These are phyloP conservation scores for Paramecium sexaurelia DNA, from an alignment of 73 alveolate species.

Conservation along the genomic window DNA sequence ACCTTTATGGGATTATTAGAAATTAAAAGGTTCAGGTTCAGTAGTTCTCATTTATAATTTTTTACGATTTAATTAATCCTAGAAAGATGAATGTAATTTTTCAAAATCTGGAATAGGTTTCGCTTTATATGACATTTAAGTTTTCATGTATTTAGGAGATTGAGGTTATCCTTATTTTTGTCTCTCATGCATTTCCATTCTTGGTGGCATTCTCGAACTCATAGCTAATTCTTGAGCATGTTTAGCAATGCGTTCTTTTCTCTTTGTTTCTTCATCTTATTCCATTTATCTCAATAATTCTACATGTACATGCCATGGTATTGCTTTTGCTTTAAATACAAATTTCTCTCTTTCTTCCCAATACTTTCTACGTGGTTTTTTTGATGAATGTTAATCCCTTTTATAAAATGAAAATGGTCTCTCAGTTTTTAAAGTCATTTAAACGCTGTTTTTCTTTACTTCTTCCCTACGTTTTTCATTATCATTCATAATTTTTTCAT, in stretches of 20 bases:
- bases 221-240: conserved; percentile 90
- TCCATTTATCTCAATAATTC: conserved; percentile 77
- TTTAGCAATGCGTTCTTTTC: conserved; percentile 89
- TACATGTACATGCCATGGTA: conserved; percentile 86
- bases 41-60: conserved; percentile 85
- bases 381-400: conserved; percentile 63
- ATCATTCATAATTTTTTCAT: conserved; percentile 73
- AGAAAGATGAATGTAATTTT: conserved; percentile 85
- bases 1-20: conserved; percentile 87
- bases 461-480: conserved; percentile 80
- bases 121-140: conserved; percentile 77
- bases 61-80: conserved; percentile 81
- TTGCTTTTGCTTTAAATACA: conserved; percentile 91
- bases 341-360: conserved; percentile 68
- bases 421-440: conserved; percentile 72
- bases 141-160: conserved; percentile 73
- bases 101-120: conserved; percentile 96
- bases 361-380: conserved; percentile 55
- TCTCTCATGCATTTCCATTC: conserved; percentile 96
- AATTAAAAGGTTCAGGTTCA: conserved; percentile 90
- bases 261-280: conserved; percentile 71
- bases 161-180: conserved; percentile 69
- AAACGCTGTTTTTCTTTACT: conserved; percentile 73
- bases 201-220: conserved; percentile 92
- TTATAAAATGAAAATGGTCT: conserved; percentile 84